A percentile compares a stretch with the other conserved stretches of the same genome.
phyloP scores from a whole-genome alignment of 768 basidiomycete species.

The Lentinula lateritia region DNA sequence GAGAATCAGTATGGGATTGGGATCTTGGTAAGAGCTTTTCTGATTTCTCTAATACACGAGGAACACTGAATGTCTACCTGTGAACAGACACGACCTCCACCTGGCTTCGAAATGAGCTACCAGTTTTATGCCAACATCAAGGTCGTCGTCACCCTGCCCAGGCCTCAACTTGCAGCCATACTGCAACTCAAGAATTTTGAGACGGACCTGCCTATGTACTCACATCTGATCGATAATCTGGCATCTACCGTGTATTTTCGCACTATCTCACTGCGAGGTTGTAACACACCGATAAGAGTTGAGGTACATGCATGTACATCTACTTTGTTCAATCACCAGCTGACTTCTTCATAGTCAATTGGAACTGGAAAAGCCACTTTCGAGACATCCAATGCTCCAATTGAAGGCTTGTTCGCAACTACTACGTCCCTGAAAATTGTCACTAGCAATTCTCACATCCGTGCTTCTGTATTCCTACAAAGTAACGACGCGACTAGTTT shows the following conservation, averaged over 20 bases:
- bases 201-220: not conserved
- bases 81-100: not conserved
- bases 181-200: not conserved
- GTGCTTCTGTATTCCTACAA: not conserved
- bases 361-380: not conserved
- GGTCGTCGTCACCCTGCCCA: not conserved
- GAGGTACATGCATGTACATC: not conserved
- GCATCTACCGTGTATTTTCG: not conserved
- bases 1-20: not conserved
- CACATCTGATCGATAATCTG: slow-evolving; percentile 6
- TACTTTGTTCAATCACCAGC: not conserved
- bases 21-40: not conserved
- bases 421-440: not conserved
- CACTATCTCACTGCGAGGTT: not conserved
- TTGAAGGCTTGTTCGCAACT: not conserved
- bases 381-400: slow-evolving; percentile 1
- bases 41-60: too few relatives aligned
- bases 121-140: not conserved
- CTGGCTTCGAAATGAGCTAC: not conserved
- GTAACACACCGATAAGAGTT: not conserved
- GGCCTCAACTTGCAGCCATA: not conserved
- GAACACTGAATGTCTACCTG: not conserved
- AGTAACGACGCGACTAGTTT: not conserved
- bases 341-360: not conserved
- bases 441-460: not conserved